Evolutionary conservation across 805 yeast species (phyloP), one percentile per base, ranked within the genome.

Genomic region (Yarrowia keelungensis): DNA sequence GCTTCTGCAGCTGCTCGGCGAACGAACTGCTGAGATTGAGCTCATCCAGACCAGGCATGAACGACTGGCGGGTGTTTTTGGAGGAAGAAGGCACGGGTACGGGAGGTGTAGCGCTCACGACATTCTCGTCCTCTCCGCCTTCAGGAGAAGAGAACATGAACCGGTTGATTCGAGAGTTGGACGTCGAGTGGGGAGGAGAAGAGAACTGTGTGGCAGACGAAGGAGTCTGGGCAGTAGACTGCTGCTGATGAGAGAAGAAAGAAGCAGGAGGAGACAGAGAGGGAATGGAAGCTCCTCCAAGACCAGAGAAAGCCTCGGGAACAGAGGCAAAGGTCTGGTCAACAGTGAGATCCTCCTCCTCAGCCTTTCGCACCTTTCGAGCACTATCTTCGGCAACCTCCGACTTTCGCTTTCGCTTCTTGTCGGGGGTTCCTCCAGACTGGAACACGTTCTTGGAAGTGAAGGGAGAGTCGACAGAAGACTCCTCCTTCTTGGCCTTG

Each of bases 1-100:
- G 67, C 41, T 45, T 19, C 32, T 38, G 41, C 43, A 43, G 22
- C 61, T 68, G 69, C n/a, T 43, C 46, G 22, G 67, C 45, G 50
- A 54, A 43, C 49, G 45, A 16, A 51, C 45, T 47, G 45, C 47
- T 38, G 47, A 36, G 47, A 26, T 67, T 62, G 47, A 72, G 69
- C 42, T 72, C 70, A 3, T 49, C 56, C 49, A 72, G 32, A 22
- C 54, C 65, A 4, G 75, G 75, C 74, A 73, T 73, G 68, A 73
- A 72, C 50, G 73, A 71, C 50, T 64, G 69, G 16, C 74, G 67
- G 65, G 69, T 64, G 51, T 51, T 64, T 36, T 46, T 35, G 15
- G 54, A 39, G 2, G 67, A 46, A 8, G 43, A 43, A 8, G 51
- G 26, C n/a, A 45, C 65, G 1, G 65, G 15, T 4, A 42, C 51